Evolutionary conservation across 2,329 filamentous ascomycete species (phyloP).

Genomic region (Ceratocystis lukuohia): DNA sequence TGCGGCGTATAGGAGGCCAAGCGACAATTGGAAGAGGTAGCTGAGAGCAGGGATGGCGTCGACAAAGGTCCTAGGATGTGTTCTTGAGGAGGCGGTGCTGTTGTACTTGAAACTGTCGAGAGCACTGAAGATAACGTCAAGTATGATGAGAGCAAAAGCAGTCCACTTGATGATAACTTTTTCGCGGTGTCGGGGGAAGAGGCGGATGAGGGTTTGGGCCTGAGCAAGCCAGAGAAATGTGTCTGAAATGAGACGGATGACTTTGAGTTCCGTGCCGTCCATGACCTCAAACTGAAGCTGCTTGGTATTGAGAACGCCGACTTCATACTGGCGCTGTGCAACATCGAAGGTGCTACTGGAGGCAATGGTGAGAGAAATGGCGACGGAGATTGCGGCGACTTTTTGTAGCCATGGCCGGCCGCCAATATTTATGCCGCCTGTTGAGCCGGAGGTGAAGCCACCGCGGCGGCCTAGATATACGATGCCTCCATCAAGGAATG

Average conservation of each 20-base stretch:
- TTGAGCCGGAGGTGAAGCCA: conserved; percentile 74
- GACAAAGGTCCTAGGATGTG: conserved; percentile 59
- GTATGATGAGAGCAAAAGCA: conserved; percentile 79
- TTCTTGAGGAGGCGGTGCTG: conserved; percentile 35
- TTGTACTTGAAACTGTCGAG: conserved; percentile 70
- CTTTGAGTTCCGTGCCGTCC: conserved; percentile 70
- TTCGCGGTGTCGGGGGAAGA: conserved; percentile 92
- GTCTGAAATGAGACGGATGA: conserved; percentile 85
- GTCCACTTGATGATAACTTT: conserved; percentile 99
- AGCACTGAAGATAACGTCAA: conserved; percentile 82
- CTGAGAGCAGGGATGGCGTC: conserved; percentile 83
- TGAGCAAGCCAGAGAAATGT: conserved; percentile 96
- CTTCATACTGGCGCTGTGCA: conserved; percentile 65
- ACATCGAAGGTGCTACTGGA: conserved; percentile 82
- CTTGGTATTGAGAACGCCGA: conserved; percentile 66
- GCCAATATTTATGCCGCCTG: conserved; percentile 69
- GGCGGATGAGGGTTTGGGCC: conserved; percentile 85
- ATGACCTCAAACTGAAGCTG: conserved; percentile 67
- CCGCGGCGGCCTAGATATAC: conserved; percentile 69
- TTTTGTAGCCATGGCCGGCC: conserved; percentile 90
- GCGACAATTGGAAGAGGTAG: conserved; percentile 77
- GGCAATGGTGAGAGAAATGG: conserved; percentile 82
- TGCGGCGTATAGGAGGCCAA: conserved; percentile 77
- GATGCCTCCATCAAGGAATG: conserved; percentile 74
- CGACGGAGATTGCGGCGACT: conserved; percentile 57